These are phyloP conservation scores for Xylaria flabelliformis DNA, from an alignment of 495 filamentous ascomycete genomes.

Conservation along the genomic window DNA sequence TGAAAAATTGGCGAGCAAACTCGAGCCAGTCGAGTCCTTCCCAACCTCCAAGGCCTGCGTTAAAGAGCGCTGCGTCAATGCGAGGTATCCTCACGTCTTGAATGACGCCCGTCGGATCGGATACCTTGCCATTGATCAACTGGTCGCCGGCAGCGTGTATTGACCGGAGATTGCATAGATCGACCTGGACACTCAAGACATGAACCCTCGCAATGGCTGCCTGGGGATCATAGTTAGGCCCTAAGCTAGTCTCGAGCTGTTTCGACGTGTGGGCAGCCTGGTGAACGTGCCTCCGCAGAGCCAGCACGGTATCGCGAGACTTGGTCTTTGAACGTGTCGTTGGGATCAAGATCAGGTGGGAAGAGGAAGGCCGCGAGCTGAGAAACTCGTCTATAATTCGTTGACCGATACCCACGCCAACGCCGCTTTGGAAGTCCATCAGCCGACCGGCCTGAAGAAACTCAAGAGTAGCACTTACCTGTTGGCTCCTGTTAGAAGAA, in stretches of 20 bases:
- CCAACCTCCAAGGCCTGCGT: constrained; percentile 91
- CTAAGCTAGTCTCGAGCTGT: constrained; percentile 46
- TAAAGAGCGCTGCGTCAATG: constrained; percentile 81
- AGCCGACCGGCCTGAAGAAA: not conserved
- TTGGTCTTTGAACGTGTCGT: constrained; percentile 69
- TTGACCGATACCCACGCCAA: constrained; percentile 84
- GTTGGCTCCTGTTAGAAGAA: constrained; percentile 77
- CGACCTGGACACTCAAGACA: constrained; percentile 62
- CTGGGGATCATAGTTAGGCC: constrained; percentile 51
- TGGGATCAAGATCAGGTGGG: constrained; percentile 69
- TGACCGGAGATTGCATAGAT: constrained; percentile 60
- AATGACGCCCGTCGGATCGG: constrained; percentile 48
- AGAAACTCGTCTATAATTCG: constrained; percentile 94
- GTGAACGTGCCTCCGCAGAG: constrained; percentile 60
- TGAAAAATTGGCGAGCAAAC: constrained; percentile 63
- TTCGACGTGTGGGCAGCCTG: constrained; percentile 47
- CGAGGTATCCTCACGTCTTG: constrained; percentile 63
- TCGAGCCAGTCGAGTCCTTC: constrained; percentile 74
- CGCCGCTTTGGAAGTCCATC: constrained; percentile 66
- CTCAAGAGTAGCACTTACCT: constrained; percentile 55
- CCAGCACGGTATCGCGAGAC: constrained; percentile 61
- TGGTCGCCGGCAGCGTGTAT: constrained; percentile 54
- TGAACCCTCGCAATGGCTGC: constrained; percentile 56
- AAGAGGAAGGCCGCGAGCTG: constrained; percentile 62
- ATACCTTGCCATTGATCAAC: constrained; percentile 57